A percentile compares a stretch with the other conserved stretches of the same genome.
phyloP scores from a whole-genome alignment of 1,284 basidiomycete species.

The Xanthoconium separans region DNA sequence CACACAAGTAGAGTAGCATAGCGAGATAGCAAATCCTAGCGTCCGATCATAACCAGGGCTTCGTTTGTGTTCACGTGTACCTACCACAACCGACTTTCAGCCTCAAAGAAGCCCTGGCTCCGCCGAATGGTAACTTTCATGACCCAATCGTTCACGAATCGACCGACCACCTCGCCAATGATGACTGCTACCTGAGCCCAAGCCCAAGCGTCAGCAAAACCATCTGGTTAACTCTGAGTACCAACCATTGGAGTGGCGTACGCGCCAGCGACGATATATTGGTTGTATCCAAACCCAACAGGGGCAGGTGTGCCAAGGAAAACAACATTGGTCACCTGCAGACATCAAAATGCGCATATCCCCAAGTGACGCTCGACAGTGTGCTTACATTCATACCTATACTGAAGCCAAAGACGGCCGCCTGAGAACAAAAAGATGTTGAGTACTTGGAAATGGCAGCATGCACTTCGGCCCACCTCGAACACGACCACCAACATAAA shows the following conservation, averaged over 20 bases:
- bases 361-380: background rate
- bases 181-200: conserved; percentile 52
- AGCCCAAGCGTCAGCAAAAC: background rate
- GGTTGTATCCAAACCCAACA: conserved; percentile 56
- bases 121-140: conserved; percentile 55
- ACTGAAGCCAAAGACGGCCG: conserved; percentile 62
- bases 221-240: background rate
- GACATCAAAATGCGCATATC: background rate
- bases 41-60: background rate
- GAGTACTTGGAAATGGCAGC: background rate
- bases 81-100: conserved; percentile 68
- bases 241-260: conserved; percentile 67
- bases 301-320: conserved; percentile 61
- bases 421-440: conserved; percentile 32
- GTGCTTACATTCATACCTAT: conserved; percentile 69
- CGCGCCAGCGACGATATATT: conserved; percentile 51
- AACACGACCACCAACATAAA: conserved; percentile 55
- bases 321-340: conserved; percentile 65
- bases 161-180: conserved; percentile 67
- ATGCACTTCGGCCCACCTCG: conserved; percentile 39
- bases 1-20: conserved; percentile 59
- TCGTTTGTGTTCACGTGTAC: conserved; percentile 8
- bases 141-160: conserved; percentile 68
- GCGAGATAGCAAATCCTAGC: conserved; percentile 64
- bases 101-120: conserved; percentile 69